Evolutionary conservation across 495 filamentous ascomycete genomes (phyloP).

Genomic region (Lasiosphaeriaceae sp.): DNA sequence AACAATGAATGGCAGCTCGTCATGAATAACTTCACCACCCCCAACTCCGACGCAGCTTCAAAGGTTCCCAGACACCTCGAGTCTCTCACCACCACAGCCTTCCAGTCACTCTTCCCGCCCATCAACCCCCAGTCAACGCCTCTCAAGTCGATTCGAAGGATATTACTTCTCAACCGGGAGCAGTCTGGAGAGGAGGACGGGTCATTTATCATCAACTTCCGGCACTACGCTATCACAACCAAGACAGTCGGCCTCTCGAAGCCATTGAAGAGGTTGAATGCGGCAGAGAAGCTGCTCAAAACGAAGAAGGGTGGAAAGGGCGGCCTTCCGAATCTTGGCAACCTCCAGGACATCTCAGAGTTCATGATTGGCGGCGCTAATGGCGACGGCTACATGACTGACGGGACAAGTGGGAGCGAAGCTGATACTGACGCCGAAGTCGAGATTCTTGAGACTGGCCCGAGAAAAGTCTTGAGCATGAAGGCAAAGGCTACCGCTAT

Average conservation of each 20-base stretch:
- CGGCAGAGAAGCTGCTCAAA: conserved; percentile 69
- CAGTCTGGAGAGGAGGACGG: conserved; percentile 50
- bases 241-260: conserved; percentile 79
- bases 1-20: conserved; percentile 59
- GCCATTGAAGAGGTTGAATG: conserved; percentile 75
- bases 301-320: conserved; percentile 61
- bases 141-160: conserved; percentile 79
- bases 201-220: conserved; percentile 80
- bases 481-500: conserved; percentile 45
- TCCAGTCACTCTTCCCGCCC: conserved; percentile 93
- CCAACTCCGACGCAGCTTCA: conserved; percentile 59
- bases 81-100: conserved; percentile 86
- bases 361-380: conserved; percentile 84
- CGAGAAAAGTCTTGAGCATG: conserved; percentile 65
- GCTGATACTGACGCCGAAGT: conserved; percentile 93
- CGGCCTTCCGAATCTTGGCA: conserved; percentile 81
- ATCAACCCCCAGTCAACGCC: conserved; percentile 91
- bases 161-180: conserved; percentile 87
- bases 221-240: conserved; percentile 93
- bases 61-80: conserved; percentile 82
- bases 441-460: conserved; percentile 72
- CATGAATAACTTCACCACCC: conserved; percentile 93
- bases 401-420: conserved; percentile 81
- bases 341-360: conserved; percentile 89
- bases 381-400: conserved; percentile 75